Conservation (phyloP, 345 rosid genomes). For the Fremontodendron californicum region DNA sequence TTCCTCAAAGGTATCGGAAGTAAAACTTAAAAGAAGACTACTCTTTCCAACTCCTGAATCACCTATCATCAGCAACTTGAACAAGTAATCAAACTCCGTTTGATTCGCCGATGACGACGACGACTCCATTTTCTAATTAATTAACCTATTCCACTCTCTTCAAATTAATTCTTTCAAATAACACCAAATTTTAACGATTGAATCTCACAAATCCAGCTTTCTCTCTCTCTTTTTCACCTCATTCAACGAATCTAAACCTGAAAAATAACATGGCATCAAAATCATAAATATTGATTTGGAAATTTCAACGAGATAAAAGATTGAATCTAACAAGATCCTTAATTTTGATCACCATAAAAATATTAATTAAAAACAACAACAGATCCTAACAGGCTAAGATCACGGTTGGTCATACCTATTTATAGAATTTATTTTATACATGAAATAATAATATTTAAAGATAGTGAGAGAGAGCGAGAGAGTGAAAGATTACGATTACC, state of each 20-base stretch:
- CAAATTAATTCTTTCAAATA: background rate
- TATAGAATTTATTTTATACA: background rate
- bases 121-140: conserved; percentile 25
- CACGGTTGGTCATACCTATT: background rate
- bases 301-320: background rate
- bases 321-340: background rate
- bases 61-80: conserved; percentile 54
- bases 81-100: conserved; percentile 32
- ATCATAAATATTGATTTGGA: background rate
- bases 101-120: no score
- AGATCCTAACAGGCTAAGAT: background rate
- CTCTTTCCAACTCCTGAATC: conserved; percentile 60
- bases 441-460: background rate
- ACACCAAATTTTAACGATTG: background rate
- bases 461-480: background rate
- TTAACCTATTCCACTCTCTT: background rate
- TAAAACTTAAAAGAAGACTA: conserved; percentile 47
- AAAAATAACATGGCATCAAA: background rate
- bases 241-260: background rate
- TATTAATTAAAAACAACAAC: background rate
- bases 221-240: background rate
- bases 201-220: background rate
- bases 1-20: conserved; percentile 35
- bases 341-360: background rate
- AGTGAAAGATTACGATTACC: background rate